Conservation (phyloP, 129 eudicot species). For the Solidago caesia region DNA sequence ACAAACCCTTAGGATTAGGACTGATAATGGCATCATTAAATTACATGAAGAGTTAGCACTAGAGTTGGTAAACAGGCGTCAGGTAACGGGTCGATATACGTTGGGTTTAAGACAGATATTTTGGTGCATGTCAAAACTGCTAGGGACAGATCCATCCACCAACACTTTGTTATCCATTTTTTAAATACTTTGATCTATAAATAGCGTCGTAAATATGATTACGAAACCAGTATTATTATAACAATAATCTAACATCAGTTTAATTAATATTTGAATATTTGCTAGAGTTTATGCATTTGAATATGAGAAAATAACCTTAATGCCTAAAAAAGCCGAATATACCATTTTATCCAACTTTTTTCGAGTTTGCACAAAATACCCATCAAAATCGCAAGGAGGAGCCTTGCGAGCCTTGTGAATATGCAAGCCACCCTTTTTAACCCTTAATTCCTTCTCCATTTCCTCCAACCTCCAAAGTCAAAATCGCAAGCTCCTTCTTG, state of each 20-base stretch:
- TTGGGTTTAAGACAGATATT: background rate
- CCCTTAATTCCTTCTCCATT: too few species aligned
- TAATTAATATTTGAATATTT: background rate
- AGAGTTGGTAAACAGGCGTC: background rate
- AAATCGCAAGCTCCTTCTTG: too few species aligned
- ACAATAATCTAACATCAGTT: background rate
- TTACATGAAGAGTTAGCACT: background rate
- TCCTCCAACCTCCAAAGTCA: too few species aligned
- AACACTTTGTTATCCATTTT: background rate
- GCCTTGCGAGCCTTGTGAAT: too few species aligned
- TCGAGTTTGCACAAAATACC: too few species aligned
- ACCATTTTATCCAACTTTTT: too few species aligned
- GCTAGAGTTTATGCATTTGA: background rate
- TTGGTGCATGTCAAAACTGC: background rate
- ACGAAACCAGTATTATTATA: background rate
- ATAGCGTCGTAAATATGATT: background rate
- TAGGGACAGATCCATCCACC: background rate
- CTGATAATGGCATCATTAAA: background rate
- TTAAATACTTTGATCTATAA: background rate
- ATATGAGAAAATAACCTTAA: too few species aligned
- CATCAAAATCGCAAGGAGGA: too few species aligned
- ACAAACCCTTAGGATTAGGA: background rate
- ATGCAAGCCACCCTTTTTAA: too few species aligned
- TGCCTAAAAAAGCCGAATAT: too few species aligned
- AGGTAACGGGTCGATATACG: background rate